These are phyloP conservation scores for Tolypocladium ovalisporum DNA, from an alignment of 2,329 filamentous ascomycete genomes.

Conservation along the genomic window DNA sequence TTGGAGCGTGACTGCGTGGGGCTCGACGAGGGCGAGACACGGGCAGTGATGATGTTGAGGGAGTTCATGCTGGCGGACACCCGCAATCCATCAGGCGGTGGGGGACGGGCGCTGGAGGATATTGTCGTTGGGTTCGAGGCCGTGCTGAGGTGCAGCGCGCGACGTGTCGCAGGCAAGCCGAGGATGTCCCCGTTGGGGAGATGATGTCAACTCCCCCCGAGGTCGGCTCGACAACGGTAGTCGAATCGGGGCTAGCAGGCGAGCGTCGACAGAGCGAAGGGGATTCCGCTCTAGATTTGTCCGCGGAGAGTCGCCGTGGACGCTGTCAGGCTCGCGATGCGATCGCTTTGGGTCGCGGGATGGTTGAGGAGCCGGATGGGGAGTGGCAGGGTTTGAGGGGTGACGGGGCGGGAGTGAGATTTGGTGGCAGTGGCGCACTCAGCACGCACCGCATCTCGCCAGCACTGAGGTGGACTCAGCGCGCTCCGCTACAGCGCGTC, in stretches of 20 bases:
- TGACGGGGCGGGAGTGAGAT: too few relatives aligned
- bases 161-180: not conserved
- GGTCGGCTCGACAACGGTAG: not conserved
- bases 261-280: not conserved
- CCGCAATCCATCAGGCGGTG: conserved; percentile 41
- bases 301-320: not conserved
- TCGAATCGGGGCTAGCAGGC: not conserved
- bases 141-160: not conserved
- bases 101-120: not conserved
- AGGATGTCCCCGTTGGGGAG: not conserved
- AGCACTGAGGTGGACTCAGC: too few relatives aligned
- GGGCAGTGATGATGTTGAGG: conserved; percentile 82
- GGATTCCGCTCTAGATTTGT: not conserved
- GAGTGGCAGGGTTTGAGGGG: not conserved
- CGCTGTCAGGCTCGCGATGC: not conserved
- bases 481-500: too few relatives aligned
- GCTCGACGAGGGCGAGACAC: conserved; percentile 55
- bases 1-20: conserved; percentile 48
- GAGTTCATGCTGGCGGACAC: conserved; percentile 75
- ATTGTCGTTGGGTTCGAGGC: not conserved
- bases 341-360: not conserved
- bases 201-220: not conserved
- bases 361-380: not conserved
- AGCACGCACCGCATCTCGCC: too few relatives aligned
- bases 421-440: too few relatives aligned